A percentile compares a stretch with the other conserved stretches of the same genome.
Conservation (phyloP, 768 basidiomycete species). For the Calocybe cyanea region DNA sequence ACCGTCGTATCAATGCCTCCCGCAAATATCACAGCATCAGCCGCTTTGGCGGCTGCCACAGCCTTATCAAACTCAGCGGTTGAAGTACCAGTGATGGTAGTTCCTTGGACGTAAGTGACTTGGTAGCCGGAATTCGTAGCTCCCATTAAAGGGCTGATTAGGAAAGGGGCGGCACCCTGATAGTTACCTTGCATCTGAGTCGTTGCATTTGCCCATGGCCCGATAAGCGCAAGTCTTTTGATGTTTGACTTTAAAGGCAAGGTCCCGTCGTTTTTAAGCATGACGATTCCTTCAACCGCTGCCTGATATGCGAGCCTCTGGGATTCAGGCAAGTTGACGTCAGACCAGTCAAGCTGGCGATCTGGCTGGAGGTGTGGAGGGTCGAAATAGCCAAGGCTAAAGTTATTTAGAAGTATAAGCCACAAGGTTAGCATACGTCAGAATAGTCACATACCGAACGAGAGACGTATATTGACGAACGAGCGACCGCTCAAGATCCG, state of each 20-base stretch:
- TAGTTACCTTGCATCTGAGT: slow-evolving; percentile 58
- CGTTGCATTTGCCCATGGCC: slow-evolving; percentile 57
- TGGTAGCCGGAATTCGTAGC: slow-evolving; percentile 44
- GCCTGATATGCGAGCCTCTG: slow-evolving; percentile 47
- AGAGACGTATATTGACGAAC: slow-evolving; percentile 50
- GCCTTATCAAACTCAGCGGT: slow-evolving; percentile 49
- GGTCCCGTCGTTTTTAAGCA: slow-evolving; percentile 62
- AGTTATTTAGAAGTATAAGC: too few species aligned
- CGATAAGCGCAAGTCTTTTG: slow-evolving; percentile 55
- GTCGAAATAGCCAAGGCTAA: slow-evolving; percentile 57
- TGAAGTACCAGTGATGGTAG: slow-evolving; percentile 32
- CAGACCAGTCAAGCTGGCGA: slow-evolving; percentile 43
- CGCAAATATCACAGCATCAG: slow-evolving; percentile 48
- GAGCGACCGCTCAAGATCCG: slow-evolving; percentile 39
- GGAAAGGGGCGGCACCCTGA: slow-evolving; percentile 49
- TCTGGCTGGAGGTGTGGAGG: slow-evolving; percentile 45
- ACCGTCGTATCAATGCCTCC: slow-evolving; percentile 51
- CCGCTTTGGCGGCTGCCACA: slow-evolving; percentile 40
- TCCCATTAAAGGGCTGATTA: slow-evolving; percentile 49
- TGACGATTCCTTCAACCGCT: slow-evolving; percentile 51
- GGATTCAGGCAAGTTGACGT: slow-evolving; percentile 44
- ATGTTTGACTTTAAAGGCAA: slow-evolving; percentile 45
- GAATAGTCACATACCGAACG: slow-evolving; percentile 41
- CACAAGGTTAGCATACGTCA: too few species aligned
- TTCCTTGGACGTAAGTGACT: slow-evolving; percentile 40